A percentile compares a stretch with the other conserved stretches of the same genome.
phyloP scores from a whole-genome alignment of 495 filamentous ascomycete genomes.

The Stereocaulon alpinum region DNA sequence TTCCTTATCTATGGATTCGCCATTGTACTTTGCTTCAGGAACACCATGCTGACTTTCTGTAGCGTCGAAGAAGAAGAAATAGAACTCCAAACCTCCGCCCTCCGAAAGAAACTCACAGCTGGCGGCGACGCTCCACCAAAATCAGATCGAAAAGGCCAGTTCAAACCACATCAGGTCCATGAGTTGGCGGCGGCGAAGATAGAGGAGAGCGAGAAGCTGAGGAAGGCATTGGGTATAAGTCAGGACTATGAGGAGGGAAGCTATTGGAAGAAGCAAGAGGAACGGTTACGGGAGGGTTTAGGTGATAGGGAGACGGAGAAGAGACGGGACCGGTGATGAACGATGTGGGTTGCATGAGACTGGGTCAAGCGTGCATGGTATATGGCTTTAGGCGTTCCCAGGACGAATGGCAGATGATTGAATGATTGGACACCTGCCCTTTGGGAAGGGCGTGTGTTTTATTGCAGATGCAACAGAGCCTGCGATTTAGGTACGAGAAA shows the following conservation, averaged over 20 bases:
- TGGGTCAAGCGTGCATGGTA: not conserved
- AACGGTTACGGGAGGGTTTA: slow-evolving; percentile 51
- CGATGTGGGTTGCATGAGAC: not conserved
- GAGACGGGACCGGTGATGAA: not conserved
- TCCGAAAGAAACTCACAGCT: slow-evolving; percentile 52
- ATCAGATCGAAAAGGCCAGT: slow-evolving; percentile 30
- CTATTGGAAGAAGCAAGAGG: slow-evolving; percentile 62
- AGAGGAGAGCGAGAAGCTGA: slow-evolving; percentile 80
- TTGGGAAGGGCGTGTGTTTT: no score
- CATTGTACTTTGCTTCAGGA: not conserved
- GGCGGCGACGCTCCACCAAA: slow-evolving; percentile 27
- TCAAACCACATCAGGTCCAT: slow-evolving; percentile 93
- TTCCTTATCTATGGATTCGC: not conserved
- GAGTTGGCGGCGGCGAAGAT: slow-evolving; percentile 94
- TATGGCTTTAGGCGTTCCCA: not conserved
- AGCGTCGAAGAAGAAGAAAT: slow-evolving; percentile 75
- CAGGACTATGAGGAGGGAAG: slow-evolving; percentile 80
- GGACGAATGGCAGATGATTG: no score
- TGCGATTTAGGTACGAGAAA: no score
- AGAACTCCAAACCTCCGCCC: slow-evolving; percentile 50
- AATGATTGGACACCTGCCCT: no score
- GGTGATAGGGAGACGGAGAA: slow-evolving; percentile 24
- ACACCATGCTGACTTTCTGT: not conserved
- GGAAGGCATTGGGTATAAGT: slow-evolving; percentile 79
- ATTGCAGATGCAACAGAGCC: no score